A percentile compares a stretch with the other conserved stretches of the same genome.
Evolutionary conservation across 495 filamentous ascomycete genomes (phyloP).

Genomic region (Tuber indicum): DNA sequence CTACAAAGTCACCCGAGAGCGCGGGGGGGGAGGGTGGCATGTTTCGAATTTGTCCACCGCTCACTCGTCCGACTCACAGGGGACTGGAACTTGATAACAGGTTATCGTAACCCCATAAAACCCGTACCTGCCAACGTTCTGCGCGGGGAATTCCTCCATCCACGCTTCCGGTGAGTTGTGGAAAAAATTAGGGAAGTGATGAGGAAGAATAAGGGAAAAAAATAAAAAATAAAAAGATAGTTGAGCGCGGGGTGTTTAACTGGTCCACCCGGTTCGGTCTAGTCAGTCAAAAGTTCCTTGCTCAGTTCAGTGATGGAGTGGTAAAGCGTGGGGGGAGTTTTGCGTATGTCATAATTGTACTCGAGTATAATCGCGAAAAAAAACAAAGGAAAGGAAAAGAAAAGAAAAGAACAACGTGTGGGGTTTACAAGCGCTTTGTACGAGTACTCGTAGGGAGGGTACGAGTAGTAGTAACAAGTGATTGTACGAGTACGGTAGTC

Average conservation of each 20-base stretch:
- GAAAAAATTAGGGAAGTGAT: too few relatives aligned
- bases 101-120: too few relatives aligned
- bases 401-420: not conserved
- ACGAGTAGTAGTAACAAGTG: not conserved
- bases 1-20: not conserved
- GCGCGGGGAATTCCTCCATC: not conserved
- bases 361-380: not conserved
- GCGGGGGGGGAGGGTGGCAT: not conserved
- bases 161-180: not conserved
- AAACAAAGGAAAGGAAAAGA: not conserved
- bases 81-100: not conserved
- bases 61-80: not conserved
- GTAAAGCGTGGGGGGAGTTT: not conserved
- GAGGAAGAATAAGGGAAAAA: too few relatives aligned
- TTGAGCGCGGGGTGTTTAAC: not conserved
- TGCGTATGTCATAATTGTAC: not conserved
- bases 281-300: not conserved
- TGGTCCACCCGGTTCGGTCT: not conserved
- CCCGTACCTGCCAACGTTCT: not conserved
- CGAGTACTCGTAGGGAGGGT: not conserved
- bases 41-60: slow-evolving; percentile 1
- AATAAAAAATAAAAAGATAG: not conserved
- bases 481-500: too few relatives aligned
- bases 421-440: not conserved
- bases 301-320: not conserved